Base-by-base conservation (phyloP, 495 filamentous ascomycete genomes). In the Penicillium canescens region DNA sequence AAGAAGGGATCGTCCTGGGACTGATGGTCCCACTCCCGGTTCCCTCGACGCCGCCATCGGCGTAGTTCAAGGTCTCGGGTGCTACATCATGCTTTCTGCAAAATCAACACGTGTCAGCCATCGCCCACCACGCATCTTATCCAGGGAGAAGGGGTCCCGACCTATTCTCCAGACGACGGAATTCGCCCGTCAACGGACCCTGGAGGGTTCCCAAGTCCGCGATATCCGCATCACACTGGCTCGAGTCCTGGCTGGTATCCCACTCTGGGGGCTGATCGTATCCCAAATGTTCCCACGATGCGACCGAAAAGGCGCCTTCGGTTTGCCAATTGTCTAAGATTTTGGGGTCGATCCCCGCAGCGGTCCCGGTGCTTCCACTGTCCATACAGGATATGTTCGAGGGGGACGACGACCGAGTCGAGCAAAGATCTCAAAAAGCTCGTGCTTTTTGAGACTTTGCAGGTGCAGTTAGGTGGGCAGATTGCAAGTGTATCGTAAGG, bases 281-380 rank as follows among this genome's bases (percentile, higher is more conserved):
- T 31, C 56, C 57, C 18, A 69, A 42, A 36, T 73, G 70, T 47
- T 77, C 74, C 73, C 73, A 77, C 26, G 73, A 63, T 6, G 64
- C 54, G 56, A 74, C 65, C 11, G 73, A 66, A 55, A 73, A 76
- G 16, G 63, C 59, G 43, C 65, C 58, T 47, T 74, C 67, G 11
- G 66, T 65, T 69, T 74, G 71, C 71, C 73, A 78, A 46, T 71
- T 70, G 58, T 74, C 71, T 41, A 78, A 66, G 42, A 76, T 75
- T 63, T 76, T 78, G 69, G 75, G 73, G 73, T 78, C 73, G 41
- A 78, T 73, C 66, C 73, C 73, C 73, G 73, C 67, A 70, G 69
- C 68, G 45, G 69, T 69, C 38, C 62, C 67, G 61, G 68, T 59
- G 59, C 60, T 73, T 71, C 65, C 69, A 62, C 65, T 66, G 73